Evolutionary conservation across 108 stramenopile genomes (phyloP).

Genomic region (Hondaea fermentalgiana): DNA sequence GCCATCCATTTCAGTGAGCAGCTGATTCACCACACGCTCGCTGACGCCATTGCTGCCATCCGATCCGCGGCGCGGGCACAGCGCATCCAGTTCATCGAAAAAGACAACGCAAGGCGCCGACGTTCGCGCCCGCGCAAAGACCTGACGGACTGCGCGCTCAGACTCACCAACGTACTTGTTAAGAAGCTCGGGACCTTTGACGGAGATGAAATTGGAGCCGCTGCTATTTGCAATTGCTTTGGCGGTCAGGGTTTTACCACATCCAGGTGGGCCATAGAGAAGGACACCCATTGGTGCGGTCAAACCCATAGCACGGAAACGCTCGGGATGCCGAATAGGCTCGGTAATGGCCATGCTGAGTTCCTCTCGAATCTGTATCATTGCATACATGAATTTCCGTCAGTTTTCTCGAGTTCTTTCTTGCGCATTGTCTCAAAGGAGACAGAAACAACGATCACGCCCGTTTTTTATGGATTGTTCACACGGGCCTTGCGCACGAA

Average conservation of each 20-base stretch:
- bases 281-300: slow-evolving; percentile 88
- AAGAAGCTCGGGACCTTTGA: slow-evolving; percentile 98
- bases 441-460: background rate
- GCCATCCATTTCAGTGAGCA: slow-evolving; percentile 88
- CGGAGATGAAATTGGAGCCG: slow-evolving; percentile 62
- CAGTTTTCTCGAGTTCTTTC: too few species aligned
- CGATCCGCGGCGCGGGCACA: slow-evolving; percentile 76
- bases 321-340: slow-evolving; percentile 91
- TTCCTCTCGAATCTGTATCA: slow-evolving; percentile 73
- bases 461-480: background rate
- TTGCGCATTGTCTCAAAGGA: background rate
- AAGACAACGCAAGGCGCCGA: slow-evolving; percentile 98
- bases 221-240: slow-evolving; percentile 67
- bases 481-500: too few species aligned
- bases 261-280: slow-evolving; percentile 98
- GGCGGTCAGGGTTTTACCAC: slow-evolving; percentile 73
- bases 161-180: slow-evolving; percentile 98
- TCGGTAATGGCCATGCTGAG: slow-evolving; percentile 79
- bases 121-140: slow-evolving; percentile 97
- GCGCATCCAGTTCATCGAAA: slow-evolving; percentile 99
- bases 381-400: slow-evolving; percentile 39
- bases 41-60: slow-evolving; percentile 87
- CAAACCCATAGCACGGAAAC: slow-evolving; percentile 84
- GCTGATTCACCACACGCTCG: slow-evolving; percentile 99
- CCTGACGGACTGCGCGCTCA: slow-evolving; percentile 94